A percentile compares a stretch with the other conserved stretches of the same genome.
Conservation (phyloP, 306 rosid genomes). For the Betula pendula region DNA sequence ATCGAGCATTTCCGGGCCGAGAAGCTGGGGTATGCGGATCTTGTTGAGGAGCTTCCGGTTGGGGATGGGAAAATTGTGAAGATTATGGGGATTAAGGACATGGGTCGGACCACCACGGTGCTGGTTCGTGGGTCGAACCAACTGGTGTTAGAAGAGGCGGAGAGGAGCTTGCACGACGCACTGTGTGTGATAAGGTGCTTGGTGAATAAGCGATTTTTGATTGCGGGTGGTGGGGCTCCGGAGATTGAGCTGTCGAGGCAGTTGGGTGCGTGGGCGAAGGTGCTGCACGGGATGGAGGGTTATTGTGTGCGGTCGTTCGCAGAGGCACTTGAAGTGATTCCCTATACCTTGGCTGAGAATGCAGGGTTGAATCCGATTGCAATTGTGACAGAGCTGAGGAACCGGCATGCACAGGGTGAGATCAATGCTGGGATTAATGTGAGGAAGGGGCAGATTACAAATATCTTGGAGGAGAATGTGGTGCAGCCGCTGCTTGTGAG, state of each 20-base stretch:
- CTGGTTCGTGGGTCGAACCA: conserved; percentile 89
- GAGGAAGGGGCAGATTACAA: conserved; percentile 99
- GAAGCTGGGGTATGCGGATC: conserved; percentile 89
- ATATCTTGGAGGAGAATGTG: conserved; percentile 98
- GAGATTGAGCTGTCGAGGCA: conserved; percentile 97
- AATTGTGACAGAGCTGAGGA: conserved; percentile 96
- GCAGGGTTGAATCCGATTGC: conserved; percentile 92
- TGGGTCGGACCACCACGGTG: conserved; percentile 90
- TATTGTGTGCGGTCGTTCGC: conserved; percentile 86
- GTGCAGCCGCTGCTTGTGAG: conserved; percentile 98
- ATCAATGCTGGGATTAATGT: conserved; percentile 93
- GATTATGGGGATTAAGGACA: conserved; percentile 85
- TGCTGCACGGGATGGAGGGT: conserved; percentile 97
- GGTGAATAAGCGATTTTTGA: conserved; percentile 84
- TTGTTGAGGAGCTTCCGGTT: conserved; percentile 84
- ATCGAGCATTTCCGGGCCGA: conserved; percentile 87
- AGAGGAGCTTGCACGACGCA: conserved; percentile 94
- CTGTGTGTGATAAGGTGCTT: conserved; percentile 94
- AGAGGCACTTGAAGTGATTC: conserved; percentile 97
- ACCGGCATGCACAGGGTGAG: conserved; percentile 95
- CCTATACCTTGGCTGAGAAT: conserved; percentile 91
- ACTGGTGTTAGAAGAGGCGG: conserved; percentile 89
- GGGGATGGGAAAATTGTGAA: conserved; percentile 97
- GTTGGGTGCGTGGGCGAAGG: conserved; percentile 99
- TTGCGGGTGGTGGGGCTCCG: conserved; percentile 97